These are phyloP conservation scores for Geotrichum siamense DNA, from an alignment of 1,139 yeast genomes.

Conservation along the genomic window DNA sequence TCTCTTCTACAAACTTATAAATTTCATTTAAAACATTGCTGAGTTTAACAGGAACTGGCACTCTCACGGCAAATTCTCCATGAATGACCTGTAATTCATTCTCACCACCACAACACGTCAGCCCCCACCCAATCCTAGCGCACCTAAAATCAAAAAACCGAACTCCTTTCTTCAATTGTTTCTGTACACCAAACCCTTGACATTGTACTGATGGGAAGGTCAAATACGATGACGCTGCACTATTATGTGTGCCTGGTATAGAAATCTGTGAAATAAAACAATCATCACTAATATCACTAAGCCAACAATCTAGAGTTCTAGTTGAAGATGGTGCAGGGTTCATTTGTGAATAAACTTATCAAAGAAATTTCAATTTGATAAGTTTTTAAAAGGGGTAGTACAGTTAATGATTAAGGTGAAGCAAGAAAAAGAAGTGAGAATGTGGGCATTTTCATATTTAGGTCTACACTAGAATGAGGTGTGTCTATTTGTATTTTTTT, in stretches of 20 bases:
- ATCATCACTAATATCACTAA: constrained; percentile 48
- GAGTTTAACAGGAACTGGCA: constrained; percentile 52
- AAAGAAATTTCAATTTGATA: neutral
- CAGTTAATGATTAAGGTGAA: neutral
- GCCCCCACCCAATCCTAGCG: constrained; percentile 49
- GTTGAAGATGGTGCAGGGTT: constrained; percentile 13
- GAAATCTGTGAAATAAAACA: constrained; percentile 48
- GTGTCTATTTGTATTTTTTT: too few species aligned
- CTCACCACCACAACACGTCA: constrained; percentile 29
- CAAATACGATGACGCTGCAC: constrained; percentile 62
- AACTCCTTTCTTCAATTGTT: constrained; percentile 65
- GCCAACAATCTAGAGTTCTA: constrained; percentile 40
- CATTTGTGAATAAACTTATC: too few species aligned
- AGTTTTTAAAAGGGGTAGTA: neutral
- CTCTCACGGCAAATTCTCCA: constrained; percentile 66
- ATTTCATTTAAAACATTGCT: constrained; percentile 47
- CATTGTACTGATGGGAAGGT: constrained; percentile 76
- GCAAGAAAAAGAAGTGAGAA: neutral
- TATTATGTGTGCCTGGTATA: constrained; percentile 73
- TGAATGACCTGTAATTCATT: constrained; percentile 62
- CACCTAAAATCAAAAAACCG: constrained; percentile 65
- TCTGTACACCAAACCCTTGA: constrained; percentile 54
- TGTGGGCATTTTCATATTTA: too few species aligned
- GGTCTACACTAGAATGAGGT: too few species aligned
- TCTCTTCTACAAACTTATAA: constrained; percentile 47